These are phyloP conservation scores for Fusarium torreyae DNA, from an alignment of 2,329 filamentous ascomycete genomes.

Conservation along the genomic window DNA sequence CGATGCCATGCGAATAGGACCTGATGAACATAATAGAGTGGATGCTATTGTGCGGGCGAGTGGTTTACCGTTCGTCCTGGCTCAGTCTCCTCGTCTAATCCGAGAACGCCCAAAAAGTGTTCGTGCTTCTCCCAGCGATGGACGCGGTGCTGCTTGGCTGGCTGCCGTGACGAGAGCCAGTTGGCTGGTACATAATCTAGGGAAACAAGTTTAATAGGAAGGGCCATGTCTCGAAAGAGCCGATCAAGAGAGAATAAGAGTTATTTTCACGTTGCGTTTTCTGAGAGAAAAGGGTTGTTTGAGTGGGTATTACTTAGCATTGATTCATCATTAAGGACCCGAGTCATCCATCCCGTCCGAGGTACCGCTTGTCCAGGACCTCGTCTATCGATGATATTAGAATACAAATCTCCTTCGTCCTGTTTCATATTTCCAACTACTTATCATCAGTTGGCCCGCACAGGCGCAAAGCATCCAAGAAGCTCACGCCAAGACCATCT, in stretches of 20 bases:
- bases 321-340: constrained; percentile 19
- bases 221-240: not conserved
- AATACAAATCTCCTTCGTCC: not conserved
- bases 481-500: constrained; percentile 31
- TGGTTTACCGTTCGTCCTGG: constrained; percentile 50
- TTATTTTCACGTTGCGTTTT: not conserved
- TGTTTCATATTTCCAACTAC: constrained; percentile 1
- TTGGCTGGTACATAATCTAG: not conserved
- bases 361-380: constrained; percentile 1
- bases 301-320: constrained; percentile 53
- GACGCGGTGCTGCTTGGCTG: constrained; percentile 18
- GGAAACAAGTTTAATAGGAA: not conserved
- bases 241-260: not conserved
- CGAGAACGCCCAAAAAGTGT: not conserved
- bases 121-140: constrained; percentile 14
- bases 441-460: constrained; percentile 13
- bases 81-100: not conserved
- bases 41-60: constrained; percentile 58
- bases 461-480: constrained; percentile 26
- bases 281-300: constrained; percentile 53
- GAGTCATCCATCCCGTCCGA: constrained; percentile 10
- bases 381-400: constrained; percentile 19
- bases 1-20: constrained; percentile 62
- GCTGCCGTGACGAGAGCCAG: constrained; percentile 2
- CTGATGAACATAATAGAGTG: constrained; percentile 64